These are phyloP conservation scores for Bondarzewia mesenterica DNA, from an alignment of 1,284 basidiomycete species.

Conservation along the genomic window DNA sequence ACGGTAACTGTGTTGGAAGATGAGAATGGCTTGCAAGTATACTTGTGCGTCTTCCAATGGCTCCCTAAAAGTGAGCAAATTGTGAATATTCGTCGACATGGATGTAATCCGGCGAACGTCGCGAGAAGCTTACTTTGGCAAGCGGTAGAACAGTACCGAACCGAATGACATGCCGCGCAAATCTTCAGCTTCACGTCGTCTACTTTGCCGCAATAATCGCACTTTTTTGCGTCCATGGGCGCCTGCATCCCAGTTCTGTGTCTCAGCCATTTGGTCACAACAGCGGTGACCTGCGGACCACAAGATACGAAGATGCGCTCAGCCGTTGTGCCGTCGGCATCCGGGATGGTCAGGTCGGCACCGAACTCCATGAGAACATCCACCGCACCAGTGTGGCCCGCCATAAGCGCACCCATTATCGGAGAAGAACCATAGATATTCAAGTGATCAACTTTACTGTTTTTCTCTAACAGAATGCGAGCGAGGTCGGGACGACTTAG, in stretches of 20 bases:
- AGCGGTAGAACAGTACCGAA: slow-evolving; percentile 23
- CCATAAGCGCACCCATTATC: slow-evolving; percentile 29
- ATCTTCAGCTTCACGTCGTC: slow-evolving; percentile 27
- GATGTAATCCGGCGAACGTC: background rate
- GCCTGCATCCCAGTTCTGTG: slow-evolving; percentile 34
- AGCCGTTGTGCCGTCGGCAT: slow-evolving; percentile 35
- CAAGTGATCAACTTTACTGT: slow-evolving; percentile 29
- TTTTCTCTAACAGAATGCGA: slow-evolving; percentile 30
- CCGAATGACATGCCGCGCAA: slow-evolving; percentile 22
- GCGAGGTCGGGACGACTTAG: slow-evolving; percentile 20
- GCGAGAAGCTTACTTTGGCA: slow-evolving; percentile 40
- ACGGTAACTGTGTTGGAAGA: slow-evolving; percentile 33
- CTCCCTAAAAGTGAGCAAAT: slow-evolving; percentile 21
- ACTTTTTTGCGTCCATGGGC: slow-evolving; percentile 32
- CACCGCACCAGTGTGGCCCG: slow-evolving; percentile 25
- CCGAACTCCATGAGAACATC: slow-evolving; percentile 42
- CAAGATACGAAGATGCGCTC: slow-evolving; percentile 23
- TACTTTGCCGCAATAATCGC: slow-evolving; percentile 27
- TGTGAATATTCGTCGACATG: background rate
- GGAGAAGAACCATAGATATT: slow-evolving; percentile 41
- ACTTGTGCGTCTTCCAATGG: slow-evolving; percentile 43
- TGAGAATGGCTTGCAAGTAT: slow-evolving; percentile 35
- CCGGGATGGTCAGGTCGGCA: slow-evolving; percentile 36
- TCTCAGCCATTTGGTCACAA: slow-evolving; percentile 38
- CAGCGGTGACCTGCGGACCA: slow-evolving; percentile 40